phyloP scores from a whole-genome alignment of 257 asterid genomes.

The Haberlea rhodopensis region DNA sequence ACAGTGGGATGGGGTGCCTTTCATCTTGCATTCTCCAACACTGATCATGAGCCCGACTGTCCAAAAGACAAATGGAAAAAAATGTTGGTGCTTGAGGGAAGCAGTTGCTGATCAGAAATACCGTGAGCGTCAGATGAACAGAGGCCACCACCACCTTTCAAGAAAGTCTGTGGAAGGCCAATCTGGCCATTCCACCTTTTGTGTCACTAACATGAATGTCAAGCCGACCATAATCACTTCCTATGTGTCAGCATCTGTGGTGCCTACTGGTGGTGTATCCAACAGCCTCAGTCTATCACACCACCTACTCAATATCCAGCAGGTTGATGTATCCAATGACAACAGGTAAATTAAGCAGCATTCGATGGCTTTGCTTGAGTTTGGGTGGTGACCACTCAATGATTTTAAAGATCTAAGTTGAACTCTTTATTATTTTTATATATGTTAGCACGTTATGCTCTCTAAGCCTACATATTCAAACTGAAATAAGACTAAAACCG shows the following conservation, averaged over 20 bases:
- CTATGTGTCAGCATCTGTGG: constrained; percentile 37
- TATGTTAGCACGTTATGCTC: too few species aligned
- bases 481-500: background rate
- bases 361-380: background rate
- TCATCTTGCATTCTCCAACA: constrained; percentile 68
- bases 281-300: constrained; percentile 37
- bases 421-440: too few species aligned
- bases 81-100: constrained; percentile 98
- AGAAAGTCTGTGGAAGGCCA: constrained; percentile 99
- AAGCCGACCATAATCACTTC: constrained; percentile 34
- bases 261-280: constrained; percentile 37
- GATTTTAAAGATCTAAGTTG: too few species aligned
- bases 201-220: constrained; percentile 25
- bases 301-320: constrained; percentile 38
- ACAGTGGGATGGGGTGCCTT: constrained; percentile 94
- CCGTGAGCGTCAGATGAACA: constrained; percentile 95
- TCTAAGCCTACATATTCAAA: too few species aligned
- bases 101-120: constrained; percentile 88
- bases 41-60: constrained; percentile 98
- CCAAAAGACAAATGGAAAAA: constrained; percentile 93
- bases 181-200: constrained; percentile 51
- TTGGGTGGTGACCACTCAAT: background rate
- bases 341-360: constrained; percentile 40
- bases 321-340: constrained; percentile 32
- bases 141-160: constrained; percentile 99